Conservation (phyloP, 2,329 filamentous ascomycete genomes). For the Fusarium decemcellulare region DNA sequence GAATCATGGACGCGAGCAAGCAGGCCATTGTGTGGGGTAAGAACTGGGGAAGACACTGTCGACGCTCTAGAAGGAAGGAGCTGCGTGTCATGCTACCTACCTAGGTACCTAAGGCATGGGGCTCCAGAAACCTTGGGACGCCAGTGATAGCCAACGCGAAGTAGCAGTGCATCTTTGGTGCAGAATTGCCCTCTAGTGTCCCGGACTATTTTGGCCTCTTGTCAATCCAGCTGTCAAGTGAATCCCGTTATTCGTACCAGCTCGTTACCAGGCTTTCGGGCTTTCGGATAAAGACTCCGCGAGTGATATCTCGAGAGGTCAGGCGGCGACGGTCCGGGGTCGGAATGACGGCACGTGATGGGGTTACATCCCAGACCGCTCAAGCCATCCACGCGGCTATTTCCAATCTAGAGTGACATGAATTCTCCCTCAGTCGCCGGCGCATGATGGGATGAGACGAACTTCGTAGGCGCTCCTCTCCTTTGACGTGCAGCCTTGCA, state of each 20-base stretch:
- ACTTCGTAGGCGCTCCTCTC: slow-evolving; percentile 6
- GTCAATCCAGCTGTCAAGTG: neutral
- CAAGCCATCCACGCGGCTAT: neutral
- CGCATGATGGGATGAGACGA: neutral
- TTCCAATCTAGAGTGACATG: neutral
- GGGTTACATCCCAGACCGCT: neutral
- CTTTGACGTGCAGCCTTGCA: slow-evolving; percentile 5
- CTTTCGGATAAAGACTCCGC: slow-evolving; percentile 6
- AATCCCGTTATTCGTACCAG: neutral
- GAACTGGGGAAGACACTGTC: slow-evolving; percentile 37
- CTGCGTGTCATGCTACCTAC: neutral
- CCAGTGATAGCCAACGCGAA: neutral
- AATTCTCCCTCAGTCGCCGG: neutral
- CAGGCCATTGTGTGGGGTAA: slow-evolving; percentile 44
- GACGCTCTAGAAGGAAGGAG: slow-evolving; percentile 14
- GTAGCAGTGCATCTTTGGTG: neutral
- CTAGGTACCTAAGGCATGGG: slow-evolving; percentile 9
- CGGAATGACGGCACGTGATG: slow-evolving; percentile 9
- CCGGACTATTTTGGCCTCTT: neutral
- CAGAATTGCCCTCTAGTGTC: too few species aligned
- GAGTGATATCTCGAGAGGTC: neutral
- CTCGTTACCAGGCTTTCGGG: neutral
- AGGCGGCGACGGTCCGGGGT: slow-evolving; percentile 9
- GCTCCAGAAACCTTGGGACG: neutral
- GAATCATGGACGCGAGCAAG: slow-evolving; percentile 26